Conservation (phyloP, 164 flowering plant genomes). For the Chloranthus sessilifolius region DNA sequence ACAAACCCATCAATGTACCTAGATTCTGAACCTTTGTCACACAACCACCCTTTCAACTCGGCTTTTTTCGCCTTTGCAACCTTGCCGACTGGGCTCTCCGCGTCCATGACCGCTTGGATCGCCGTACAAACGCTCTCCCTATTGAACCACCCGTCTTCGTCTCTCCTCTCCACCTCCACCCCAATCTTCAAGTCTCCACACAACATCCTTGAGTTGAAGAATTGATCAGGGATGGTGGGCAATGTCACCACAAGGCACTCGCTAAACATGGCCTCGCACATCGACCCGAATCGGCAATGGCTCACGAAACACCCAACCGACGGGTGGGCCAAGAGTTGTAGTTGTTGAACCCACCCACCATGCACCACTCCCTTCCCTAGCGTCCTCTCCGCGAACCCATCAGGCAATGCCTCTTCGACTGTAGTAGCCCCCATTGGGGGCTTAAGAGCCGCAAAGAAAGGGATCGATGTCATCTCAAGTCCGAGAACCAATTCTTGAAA, state of each 20-base stretch:
- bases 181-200: constrained; percentile 8
- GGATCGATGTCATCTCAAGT: constrained; percentile 24
- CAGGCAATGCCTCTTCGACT: not conserved
- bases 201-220: constrained; percentile 14
- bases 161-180: constrained; percentile 12
- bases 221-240: constrained; percentile 26
- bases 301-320: constrained; percentile 13
- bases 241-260: constrained; percentile 16
- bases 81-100: not conserved
- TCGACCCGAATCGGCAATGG: constrained; percentile 7
- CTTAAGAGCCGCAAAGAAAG: constrained; percentile 23
- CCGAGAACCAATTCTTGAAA: constrained; percentile 27
- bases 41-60: not conserved
- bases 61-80: constrained; percentile 1
- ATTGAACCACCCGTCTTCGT: constrained; percentile 8
- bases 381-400: constrained; percentile 19
- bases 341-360: constrained; percentile 18
- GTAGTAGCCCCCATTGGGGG: not conserved
- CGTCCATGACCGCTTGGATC: constrained; percentile 7
- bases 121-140: constrained; percentile 8
- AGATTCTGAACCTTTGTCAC: not conserved
- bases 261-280: constrained; percentile 9
- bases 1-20: not conserved
- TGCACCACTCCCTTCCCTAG: constrained; percentile 13
- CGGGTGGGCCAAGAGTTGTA: constrained; percentile 9